Evolutionary conservation across 495 filamentous ascomycete species (phyloP), one percentile per base, ranked within the genome.

Genomic region (Poronia punctata): DNA sequence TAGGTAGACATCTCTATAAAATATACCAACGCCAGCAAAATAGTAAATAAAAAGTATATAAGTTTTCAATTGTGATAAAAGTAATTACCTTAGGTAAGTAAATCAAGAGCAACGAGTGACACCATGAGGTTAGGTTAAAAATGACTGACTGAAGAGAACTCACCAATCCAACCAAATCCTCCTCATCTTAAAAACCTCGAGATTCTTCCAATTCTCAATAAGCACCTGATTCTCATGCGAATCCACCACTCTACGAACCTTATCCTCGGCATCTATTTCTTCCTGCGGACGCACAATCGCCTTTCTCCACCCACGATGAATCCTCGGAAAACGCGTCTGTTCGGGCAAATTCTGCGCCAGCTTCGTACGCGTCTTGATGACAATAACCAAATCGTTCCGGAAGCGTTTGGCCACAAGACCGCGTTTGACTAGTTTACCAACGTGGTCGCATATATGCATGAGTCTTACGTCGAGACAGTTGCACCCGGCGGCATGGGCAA

Each of bases 81-180:
- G n/a, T n/a, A n/a, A n/a, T n/a, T n/a, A n/a, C n/a, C n/a, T n/a
- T n/a, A n/a, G n/a, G n/a, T n/a, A n/a, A n/a, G n/a, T n/a, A n/a
- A n/a, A n/a, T n/a, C n/a, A n/a, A n/a, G n/a, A n/a, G n/a, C n/a
- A n/a, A n/a, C n/a, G n/a, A n/a, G n/a, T n/a, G n/a, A n/a, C n/a
- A n/a, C n/a, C n/a, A n/a, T n/a, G n/a, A n/a, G n/a, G n/a, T n/a
- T n/a, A n/a, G n/a, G n/a, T n/a, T n/a, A n/a, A n/a, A n/a, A n/a
- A n/a, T n/a, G n/a, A n/a, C n/a, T n/a, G n/a, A n/a, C n/a, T n/a
- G n/a, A n/a, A n/a, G n/a, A n/a, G 16, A 2, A 23, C n/a, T 49
- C 30, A 55, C 52, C 52, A 55, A 25, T 55, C 52, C 17, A 40
- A 49, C 52, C 52, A 55, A 41, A 55, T 55, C 2, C 10, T 41